phyloP scores from a whole-genome alignment of 352 stramenopile genomes.

The Pythium plurisporium region DNA sequence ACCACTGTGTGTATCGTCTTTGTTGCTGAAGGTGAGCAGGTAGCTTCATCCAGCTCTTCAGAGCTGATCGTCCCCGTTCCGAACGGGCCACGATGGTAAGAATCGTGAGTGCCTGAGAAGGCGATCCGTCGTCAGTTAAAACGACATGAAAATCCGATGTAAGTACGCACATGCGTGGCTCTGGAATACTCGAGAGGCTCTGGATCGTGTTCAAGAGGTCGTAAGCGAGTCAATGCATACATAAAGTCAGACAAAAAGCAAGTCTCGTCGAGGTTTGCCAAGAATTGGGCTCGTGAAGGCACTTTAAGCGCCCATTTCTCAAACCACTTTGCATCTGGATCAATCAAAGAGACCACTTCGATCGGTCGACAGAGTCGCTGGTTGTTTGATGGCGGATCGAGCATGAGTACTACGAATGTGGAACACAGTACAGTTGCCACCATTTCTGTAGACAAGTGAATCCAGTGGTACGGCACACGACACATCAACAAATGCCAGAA shows the following conservation, averaged over 20 bases:
- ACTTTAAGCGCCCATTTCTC: constrained; percentile 40
- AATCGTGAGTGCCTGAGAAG: constrained; percentile 1
- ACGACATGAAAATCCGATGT: neutral
- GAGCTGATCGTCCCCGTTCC: neutral
- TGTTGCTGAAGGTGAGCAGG: constrained; percentile 13
- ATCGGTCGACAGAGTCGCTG: constrained; percentile 28
- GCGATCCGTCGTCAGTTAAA: neutral
- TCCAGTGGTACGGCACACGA: constrained; percentile 41
- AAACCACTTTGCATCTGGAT: constrained; percentile 38
- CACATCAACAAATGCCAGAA: constrained; percentile 35
- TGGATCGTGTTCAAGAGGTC: constrained; percentile 18
- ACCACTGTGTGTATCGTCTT: constrained; percentile 4
- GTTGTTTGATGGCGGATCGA: constrained; percentile 29
- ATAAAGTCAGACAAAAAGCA: constrained; percentile 29
- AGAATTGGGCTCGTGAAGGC: constrained; percentile 32
- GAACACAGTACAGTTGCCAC: constrained; percentile 36
- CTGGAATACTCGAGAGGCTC: neutral
- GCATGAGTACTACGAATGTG: constrained; percentile 41
- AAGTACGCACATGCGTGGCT: neutral
- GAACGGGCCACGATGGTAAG: neutral
- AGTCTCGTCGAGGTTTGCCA: constrained; percentile 22
- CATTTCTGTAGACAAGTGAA: constrained; percentile 44
- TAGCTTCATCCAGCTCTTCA: constrained; percentile 8
- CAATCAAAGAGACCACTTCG: constrained; percentile 30
- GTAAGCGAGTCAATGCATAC: constrained; percentile 35